Evolutionary conservation across 345 rosid species (phyloP).

Genomic region (Melaleuca quinquenervia): DNA sequence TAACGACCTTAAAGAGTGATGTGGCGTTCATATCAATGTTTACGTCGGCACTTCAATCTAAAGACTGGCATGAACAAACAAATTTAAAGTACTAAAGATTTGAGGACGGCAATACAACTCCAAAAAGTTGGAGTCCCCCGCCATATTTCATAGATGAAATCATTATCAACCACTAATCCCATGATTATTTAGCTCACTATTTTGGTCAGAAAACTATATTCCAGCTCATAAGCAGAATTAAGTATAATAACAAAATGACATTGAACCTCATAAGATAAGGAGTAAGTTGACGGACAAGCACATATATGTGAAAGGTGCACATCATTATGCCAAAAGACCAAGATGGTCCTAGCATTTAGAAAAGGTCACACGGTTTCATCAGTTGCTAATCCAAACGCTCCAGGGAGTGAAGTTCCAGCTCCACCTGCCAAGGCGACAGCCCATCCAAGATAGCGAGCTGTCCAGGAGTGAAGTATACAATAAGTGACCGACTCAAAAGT

Average conservation of each 20-base stretch:
- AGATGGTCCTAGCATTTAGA: neutral
- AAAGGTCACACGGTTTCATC: conserved; percentile 52
- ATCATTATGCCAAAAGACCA: neutral
- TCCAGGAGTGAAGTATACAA: neutral
- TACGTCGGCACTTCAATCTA: neutral
- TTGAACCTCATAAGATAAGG: neutral
- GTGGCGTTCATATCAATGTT: neutral
- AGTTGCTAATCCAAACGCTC: conserved; percentile 78
- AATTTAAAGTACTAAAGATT: neutral
- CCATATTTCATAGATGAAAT: neutral
- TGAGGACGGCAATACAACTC: neutral
- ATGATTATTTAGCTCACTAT: neutral
- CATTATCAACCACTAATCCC: neutral
- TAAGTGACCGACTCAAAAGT: neutral
- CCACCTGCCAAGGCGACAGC: conserved; percentile 76
- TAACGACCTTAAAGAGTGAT: too few relatives aligned
- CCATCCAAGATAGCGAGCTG: conserved; percentile 88
- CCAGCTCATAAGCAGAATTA: neutral
- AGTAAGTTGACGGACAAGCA: neutral
- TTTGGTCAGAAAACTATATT: neutral
- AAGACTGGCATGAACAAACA: neutral
- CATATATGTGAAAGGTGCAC: neutral
- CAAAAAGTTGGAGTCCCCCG: neutral
- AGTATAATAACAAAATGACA: neutral
- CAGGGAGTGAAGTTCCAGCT: conserved; percentile 65